Conservation (phyloP, 768 basidiomycete genomes). For the Clitopilus hobsonii region DNA sequence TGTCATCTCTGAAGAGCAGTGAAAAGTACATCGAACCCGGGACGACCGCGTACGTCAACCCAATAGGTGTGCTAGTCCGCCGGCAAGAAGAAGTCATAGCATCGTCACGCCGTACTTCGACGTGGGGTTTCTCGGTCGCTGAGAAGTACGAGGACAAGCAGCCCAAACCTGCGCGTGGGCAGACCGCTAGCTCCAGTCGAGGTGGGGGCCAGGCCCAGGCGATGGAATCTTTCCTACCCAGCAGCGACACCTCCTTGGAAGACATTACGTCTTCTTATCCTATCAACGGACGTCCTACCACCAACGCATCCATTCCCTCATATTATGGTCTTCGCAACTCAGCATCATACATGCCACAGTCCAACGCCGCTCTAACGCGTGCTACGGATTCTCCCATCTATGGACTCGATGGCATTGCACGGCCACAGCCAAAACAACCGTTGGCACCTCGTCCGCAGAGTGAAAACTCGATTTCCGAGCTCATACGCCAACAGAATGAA, state of each 20-base stretch:
- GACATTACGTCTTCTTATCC: background rate
- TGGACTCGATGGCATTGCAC: slow-evolving; percentile 34
- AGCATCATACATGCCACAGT: background rate
- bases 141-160: too few relatives aligned
- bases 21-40: slow-evolving; percentile 6
- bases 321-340: slow-evolving; percentile 21
- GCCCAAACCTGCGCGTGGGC: slow-evolving; percentile 8
- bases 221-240: background rate
- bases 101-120: background rate
- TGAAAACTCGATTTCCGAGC: slow-evolving; percentile 39
- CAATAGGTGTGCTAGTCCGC: background rate
- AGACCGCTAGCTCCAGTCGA: background rate
- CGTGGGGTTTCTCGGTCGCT: too few relatives aligned
- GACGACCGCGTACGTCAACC: slow-evolving; percentile 1
- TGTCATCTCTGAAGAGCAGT: slow-evolving; percentile 4
- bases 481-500: slow-evolving; percentile 58
- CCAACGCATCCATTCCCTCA: slow-evolving; percentile 23
- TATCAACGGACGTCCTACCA: slow-evolving; percentile 6
- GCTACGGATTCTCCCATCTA: slow-evolving; percentile 37
- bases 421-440: slow-evolving; percentile 3
- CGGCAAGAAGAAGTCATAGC: background rate
- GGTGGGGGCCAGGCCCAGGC: background rate
- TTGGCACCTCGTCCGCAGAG: slow-evolving; percentile 20
- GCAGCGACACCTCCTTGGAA: background rate
- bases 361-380: background rate